phyloP scores from a whole-genome alignment of 2,329 filamentous ascomycete species.

The Acarospora socialis region DNA sequence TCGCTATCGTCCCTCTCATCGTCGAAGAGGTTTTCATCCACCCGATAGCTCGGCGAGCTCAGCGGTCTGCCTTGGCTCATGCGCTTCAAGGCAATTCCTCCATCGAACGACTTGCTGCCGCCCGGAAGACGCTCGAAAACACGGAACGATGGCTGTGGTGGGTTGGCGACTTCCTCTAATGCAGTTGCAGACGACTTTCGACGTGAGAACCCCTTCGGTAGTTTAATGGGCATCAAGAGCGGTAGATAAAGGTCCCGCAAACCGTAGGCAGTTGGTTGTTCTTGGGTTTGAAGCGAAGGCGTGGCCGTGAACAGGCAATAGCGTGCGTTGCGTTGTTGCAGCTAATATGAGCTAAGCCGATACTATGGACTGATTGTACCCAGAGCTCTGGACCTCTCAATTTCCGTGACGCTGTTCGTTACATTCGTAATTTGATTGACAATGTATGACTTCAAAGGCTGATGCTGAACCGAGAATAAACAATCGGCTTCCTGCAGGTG shows the following conservation, averaged over 20 bases:
- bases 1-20: constrained; percentile 17
- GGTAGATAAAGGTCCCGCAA: not conserved
- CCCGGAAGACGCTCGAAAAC: constrained; percentile 37
- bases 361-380: no score
- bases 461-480: no score
- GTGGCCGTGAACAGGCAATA: no score
- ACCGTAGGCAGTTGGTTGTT: no score
- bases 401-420: no score
- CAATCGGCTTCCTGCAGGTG: no score
- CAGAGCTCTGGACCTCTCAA: no score
- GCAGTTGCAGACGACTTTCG: constrained; percentile 42
- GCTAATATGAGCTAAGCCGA: no score
- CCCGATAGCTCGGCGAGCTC: constrained; percentile 22
- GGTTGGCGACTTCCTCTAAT: constrained; percentile 32
- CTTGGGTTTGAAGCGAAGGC: no score
- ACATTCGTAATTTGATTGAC: no score
- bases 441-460: no score
- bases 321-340: no score
- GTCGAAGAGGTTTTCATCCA: constrained; percentile 20
- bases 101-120: constrained; percentile 30
- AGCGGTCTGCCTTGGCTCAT: constrained; percentile 21
- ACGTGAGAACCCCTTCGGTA: constrained; percentile 38
- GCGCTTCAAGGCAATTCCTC: constrained; percentile 24
- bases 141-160: constrained; percentile 34
- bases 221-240: constrained; percentile 39